A percentile compares a stretch with the other conserved stretches of the same genome.
These are phyloP conservation scores for Apiospora aurea DNA, from an alignment of 2,329 filamentous ascomycete species.

Conservation along the genomic window DNA sequence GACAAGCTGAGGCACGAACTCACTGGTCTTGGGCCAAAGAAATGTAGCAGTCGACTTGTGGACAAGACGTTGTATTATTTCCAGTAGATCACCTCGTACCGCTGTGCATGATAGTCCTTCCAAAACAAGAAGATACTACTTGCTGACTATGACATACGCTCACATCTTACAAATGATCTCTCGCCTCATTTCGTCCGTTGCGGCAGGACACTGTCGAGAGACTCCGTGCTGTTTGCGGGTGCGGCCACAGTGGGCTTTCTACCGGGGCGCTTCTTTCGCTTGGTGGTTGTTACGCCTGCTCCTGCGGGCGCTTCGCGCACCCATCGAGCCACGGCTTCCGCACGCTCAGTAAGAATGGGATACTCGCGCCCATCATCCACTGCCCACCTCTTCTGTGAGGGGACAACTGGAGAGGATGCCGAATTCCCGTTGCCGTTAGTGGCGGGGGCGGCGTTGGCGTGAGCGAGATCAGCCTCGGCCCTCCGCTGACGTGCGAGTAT, in stretches of 20 bases:
- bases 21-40: background rate
- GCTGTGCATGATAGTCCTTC: background rate
- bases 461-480: slow-evolving; percentile 59
- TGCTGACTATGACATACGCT: slow-evolving; percentile 8
- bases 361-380: slow-evolving; percentile 73
- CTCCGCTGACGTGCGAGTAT: slow-evolving; percentile 66
- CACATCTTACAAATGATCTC: background rate
- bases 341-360: slow-evolving; percentile 73
- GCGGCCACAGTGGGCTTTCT: slow-evolving; percentile 3
- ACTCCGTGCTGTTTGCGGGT: slow-evolving; percentile 2
- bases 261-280: slow-evolving; percentile 39
- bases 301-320: slow-evolving; percentile 63
- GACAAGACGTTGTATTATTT: slow-evolving; percentile 17
- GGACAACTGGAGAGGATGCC: slow-evolving; percentile 33
- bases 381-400: slow-evolving; percentile 61
- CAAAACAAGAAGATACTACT: background rate
- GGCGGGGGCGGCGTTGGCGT: slow-evolving; percentile 32
- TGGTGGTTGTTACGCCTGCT: slow-evolving; percentile 37
- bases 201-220: slow-evolving; percentile 9
- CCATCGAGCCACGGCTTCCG: slow-evolving; percentile 74
- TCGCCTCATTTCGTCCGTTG: background rate
- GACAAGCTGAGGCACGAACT: slow-evolving; percentile 13
- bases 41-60: background rate
- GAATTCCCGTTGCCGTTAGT: slow-evolving; percentile 29
- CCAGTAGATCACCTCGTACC: background rate